Base-by-base conservation (phyloP, 495 filamentous ascomycete species). In the Podospora comata region DNA sequence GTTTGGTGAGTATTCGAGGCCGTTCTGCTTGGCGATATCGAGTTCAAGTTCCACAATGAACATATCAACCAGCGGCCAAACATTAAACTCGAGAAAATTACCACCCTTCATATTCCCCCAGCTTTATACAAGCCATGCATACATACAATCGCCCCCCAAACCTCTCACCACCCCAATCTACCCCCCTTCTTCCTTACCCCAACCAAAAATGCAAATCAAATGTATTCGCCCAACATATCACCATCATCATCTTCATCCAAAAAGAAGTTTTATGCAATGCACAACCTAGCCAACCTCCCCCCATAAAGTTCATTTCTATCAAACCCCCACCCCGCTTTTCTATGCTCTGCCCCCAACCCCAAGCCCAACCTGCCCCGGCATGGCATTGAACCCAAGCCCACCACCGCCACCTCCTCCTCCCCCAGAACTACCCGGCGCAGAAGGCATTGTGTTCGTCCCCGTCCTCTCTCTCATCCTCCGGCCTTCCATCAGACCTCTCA, bases 401-500 rank as follows among this genome's bases (percentile, higher is more conserved):
- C 27, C 58, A 16, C 39, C 56, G 0, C 53, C 62, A 9, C 39
- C 56, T 0, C 59, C 65, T 9, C 23, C 19, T 6, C 60, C 65
- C 2, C 23, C 19, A 2, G 32, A 20, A 62, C 26, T 39, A 1
- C 57, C 62, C 59, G 30, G n/a, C 32, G 19, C 30, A 28, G 26
- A 26, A 62, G 60, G 16, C 60, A 28, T 34, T 4, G 60, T 62
- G 11, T 34, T 34, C 16, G 79, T 79, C 19, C 79, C 79, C 9
- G 75, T 77, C 30, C 90, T 78, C 72, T 95, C 94, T 62, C 95
- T 82, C 82, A 97, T 88, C 65, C 94, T 84, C 48, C 95, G 82
- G 16, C 95, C 95, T 79, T 99, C 95, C 95, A 98, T 97, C 75
- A 99, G 77, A 0, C 95, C 95, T 60, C 94, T 86, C 66, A 99